Conservation (phyloP, 1,139 yeast species). For the Blastobotrys buckinghamii region DNA sequence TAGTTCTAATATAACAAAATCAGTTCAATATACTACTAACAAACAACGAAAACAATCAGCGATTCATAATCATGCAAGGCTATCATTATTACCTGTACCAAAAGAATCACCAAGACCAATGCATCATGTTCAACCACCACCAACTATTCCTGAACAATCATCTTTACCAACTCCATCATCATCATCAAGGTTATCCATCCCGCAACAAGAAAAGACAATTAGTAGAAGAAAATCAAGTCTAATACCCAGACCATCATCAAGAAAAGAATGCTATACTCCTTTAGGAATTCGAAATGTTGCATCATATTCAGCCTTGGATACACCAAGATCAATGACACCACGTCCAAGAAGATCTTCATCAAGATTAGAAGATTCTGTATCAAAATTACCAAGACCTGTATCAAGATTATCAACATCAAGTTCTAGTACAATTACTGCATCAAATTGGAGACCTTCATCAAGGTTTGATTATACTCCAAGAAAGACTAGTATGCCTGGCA, state of each 20-base stretch:
- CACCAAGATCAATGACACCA: conserved; percentile 1
- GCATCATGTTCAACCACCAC: conserved; percentile 8
- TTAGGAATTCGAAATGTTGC: neutral
- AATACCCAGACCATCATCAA: conserved; percentile 4
- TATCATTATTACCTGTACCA: conserved; percentile 10
- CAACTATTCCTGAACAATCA: conserved; percentile 1
- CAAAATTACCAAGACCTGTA: conserved; percentile 1
- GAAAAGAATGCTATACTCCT: neutral
- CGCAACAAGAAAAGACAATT: neutral
- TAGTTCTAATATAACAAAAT: neutral
- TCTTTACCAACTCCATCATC: neutral
- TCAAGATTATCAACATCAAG: neutral
- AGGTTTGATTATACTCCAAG: conserved; percentile 1
- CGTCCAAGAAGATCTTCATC: conserved; percentile 1
- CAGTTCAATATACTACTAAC: neutral
- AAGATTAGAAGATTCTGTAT: neutral
- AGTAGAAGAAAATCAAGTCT: neutral
- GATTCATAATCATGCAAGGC: neutral
- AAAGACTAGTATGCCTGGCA: neutral
- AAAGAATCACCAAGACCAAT: conserved; percentile 11
- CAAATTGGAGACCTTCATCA: neutral
- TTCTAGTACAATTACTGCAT: neutral
- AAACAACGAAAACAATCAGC: neutral
- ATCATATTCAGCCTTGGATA: neutral
- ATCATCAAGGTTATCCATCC: neutral